Base-by-base conservation (phyloP, 352 stramenopile species). In the Phytopythium kandeliae region DNA sequence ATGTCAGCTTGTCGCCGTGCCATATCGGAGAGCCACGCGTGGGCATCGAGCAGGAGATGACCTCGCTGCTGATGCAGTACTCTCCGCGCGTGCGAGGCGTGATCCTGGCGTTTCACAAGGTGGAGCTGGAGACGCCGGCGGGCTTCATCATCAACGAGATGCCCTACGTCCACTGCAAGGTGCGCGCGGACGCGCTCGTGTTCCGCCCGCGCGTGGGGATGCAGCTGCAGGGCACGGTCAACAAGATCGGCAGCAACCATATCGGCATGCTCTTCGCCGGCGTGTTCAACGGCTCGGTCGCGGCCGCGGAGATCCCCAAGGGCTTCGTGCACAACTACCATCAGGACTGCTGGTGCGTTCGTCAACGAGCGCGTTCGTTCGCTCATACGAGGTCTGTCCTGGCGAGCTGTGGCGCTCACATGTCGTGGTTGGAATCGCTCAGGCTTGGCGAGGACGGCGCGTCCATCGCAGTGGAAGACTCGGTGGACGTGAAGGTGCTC, bases 181-280 rank as follows among this genome's bases (percentile, higher is more conserved):
- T 93, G 24, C 35, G 75, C 30, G 71, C 82, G 0, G 70, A 91
- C 38, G 78, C 75, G 41, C 66, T 93, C 13, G 72, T 93, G 31
- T 93, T 93, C 59, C 74, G 71, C 11, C 82, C 82, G 2, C 62
- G 57, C 38, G 62, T 80, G 24, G 79, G 82, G 33, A 91, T 91
- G 82, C 51, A 44, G 33, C 64, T 93, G 25, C 58, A 69, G 28
- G 82, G 68, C 16, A 50, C 74, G 5, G 72, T 93, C 49, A 91
- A 89, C 63, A 93, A 93, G 70, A 88, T 93, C 50, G 82, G 82
- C 37, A 89, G 77, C 61, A 93, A 89, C 65, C 82, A 93, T 62
- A 70, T 93, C 40, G 82, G 82, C 55, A 81, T 93, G 71, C 71
- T 93, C 43, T 82, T 91, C 35, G 76, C 74, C 15, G 82, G 79